Conservation (phyloP, 495 filamentous ascomycete genomes). For the Corynascus novoguineensis region DNA sequence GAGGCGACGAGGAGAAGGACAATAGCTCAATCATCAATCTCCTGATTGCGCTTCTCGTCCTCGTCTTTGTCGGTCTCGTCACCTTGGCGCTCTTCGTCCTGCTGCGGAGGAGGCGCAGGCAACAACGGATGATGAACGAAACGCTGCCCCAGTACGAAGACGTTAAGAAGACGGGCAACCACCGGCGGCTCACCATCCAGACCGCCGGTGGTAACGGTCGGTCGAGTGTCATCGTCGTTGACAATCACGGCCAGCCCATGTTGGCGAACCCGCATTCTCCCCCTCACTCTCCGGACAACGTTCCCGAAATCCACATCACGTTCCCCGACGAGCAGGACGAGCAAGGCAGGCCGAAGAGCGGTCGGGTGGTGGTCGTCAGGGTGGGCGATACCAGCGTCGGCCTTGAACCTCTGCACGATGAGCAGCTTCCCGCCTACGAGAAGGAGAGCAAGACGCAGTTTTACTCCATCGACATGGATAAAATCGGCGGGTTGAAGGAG, state of each 20-base stretch:
- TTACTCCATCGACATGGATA: slow-evolving; percentile 87
- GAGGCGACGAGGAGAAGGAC: slow-evolving; percentile 44
- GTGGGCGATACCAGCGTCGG: slow-evolving; percentile 86
- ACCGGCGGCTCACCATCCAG: slow-evolving; percentile 44
- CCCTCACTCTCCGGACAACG: slow-evolving; percentile 66
- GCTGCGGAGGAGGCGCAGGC: slow-evolving; percentile 54
- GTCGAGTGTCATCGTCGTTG: slow-evolving; percentile 66
- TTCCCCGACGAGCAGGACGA: slow-evolving; percentile 95
- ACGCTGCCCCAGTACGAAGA: slow-evolving; percentile 54
- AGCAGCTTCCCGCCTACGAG: slow-evolving; percentile 81
- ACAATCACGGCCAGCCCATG: slow-evolving; percentile 64
- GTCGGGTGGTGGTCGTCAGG: slow-evolving; percentile 83
- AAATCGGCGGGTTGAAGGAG: slow-evolving; percentile 91
- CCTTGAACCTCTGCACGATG: slow-evolving; percentile 77
- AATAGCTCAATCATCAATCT: slow-evolving; percentile 58
- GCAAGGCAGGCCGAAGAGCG: slow-evolving; percentile 75
- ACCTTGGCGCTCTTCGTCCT: slow-evolving; percentile 62
- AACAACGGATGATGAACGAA: slow-evolving; percentile 44
- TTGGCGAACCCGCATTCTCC: slow-evolving; percentile 68
- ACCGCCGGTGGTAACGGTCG: slow-evolving; percentile 66
- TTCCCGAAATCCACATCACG: slow-evolving; percentile 96
- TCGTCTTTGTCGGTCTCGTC: slow-evolving; percentile 62
- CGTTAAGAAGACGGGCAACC: slow-evolving; percentile 38
- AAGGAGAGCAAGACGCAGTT: slow-evolving; percentile 69
- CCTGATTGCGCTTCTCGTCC: slow-evolving; percentile 70